A percentile compares a stretch with the other conserved stretches of the same genome.
phyloP scores from a whole-genome alignment of 768 basidiomycete genomes.

The Neoboletus magnificus region DNA sequence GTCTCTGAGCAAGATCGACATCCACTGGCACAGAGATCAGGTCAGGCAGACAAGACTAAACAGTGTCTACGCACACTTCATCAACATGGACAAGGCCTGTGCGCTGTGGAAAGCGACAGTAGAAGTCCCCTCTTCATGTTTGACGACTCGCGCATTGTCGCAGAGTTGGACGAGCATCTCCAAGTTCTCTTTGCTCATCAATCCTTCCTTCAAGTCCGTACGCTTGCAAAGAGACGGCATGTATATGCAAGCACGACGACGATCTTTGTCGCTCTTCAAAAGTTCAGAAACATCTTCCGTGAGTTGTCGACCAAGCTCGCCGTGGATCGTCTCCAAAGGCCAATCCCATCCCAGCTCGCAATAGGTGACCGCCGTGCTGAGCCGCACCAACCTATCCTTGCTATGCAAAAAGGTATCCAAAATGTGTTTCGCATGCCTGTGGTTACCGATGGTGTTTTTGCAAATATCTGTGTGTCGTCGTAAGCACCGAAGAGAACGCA shows the following conservation, averaged over 20 bases:
- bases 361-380: constrained; percentile 25
- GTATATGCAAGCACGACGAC: constrained; percentile 26
- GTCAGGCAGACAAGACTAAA: not conserved
- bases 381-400: constrained; percentile 16
- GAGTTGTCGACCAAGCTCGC: constrained; percentile 3
- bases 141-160: constrained; percentile 4
- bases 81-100: constrained; percentile 26
- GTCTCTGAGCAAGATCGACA: not conserved
- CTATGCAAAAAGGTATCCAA: constrained; percentile 15
- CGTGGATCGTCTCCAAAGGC: constrained; percentile 4
- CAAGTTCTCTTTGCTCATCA: constrained; percentile 21
- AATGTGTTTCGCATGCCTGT: not conserved
- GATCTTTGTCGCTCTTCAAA: constrained; percentile 4
- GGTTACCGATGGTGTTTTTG: constrained; percentile 4
- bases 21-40: constrained; percentile 13
- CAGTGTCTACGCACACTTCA: constrained; percentile 14
- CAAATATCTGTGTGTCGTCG: constrained; percentile 13
- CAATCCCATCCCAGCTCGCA: constrained; percentile 26
- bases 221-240: constrained; percentile 29
- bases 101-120: constrained; percentile 22
- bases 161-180: constrained; percentile 17
- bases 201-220: constrained; percentile 1
- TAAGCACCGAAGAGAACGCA: not conserved
- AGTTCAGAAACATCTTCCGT: constrained; percentile 13
- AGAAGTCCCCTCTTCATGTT: constrained; percentile 16